phyloP scores from a whole-genome alignment of 768 basidiomycete genomes.

The Rhodosporidiobolus odoratus region DNA sequence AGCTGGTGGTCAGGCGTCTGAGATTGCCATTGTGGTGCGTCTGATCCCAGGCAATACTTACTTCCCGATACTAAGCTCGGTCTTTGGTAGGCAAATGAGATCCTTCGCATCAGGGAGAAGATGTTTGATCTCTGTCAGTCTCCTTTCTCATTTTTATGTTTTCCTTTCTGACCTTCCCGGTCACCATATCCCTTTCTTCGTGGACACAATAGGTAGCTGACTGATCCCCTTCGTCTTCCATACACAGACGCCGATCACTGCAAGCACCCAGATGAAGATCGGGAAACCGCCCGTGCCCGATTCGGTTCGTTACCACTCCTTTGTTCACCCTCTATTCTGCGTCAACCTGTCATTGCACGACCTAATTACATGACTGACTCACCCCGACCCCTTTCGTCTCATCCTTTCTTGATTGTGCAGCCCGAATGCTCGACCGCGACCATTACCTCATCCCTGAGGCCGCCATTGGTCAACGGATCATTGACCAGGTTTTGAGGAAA shows the following conservation, averaged over 20 bases:
- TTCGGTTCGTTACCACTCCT: slow-evolving; percentile 19
- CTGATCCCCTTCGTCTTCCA: background rate
- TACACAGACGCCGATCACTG: slow-evolving; percentile 25
- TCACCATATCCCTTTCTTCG: too few species aligned
- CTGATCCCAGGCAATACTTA: too few species aligned
- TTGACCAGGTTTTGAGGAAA: slow-evolving; percentile 28
- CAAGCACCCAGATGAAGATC: slow-evolving; percentile 4
- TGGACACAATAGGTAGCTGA: too few species aligned
- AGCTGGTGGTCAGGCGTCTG: slow-evolving; percentile 88
- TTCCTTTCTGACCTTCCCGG: too few species aligned
- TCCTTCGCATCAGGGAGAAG: slow-evolving; percentile 56
- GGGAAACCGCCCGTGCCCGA: slow-evolving; percentile 12
- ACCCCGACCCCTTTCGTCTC: background rate
- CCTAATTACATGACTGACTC: background rate
- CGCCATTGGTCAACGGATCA: slow-evolving; percentile 34
- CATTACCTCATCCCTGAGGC: slow-evolving; percentile 29
- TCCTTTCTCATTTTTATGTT: background rate
- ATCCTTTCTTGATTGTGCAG: background rate
- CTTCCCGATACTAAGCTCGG: too few species aligned
- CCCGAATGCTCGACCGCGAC: slow-evolving; percentile 35
- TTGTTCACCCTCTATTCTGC: background rate
- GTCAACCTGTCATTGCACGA: too few species aligned
- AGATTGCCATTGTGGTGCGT: slow-evolving; percentile 59
- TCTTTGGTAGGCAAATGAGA: slow-evolving; percentile 87
- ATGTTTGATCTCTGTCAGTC: slow-evolving; percentile 36